phyloP scores from a whole-genome alignment of 1,284 basidiomycete genomes.

The Moniliella sp. region DNA sequence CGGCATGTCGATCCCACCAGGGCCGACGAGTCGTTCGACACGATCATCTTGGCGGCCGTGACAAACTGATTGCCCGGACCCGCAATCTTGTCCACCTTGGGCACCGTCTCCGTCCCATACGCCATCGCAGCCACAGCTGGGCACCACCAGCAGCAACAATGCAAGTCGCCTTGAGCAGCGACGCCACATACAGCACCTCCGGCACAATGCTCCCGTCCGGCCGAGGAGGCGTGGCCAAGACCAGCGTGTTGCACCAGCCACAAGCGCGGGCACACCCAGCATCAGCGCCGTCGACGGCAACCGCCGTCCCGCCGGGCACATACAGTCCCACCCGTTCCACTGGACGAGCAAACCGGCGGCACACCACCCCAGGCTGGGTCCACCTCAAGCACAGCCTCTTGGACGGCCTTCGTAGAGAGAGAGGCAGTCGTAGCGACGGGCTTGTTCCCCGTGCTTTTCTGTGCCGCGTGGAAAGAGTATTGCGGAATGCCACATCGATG shows the following conservation, averaged over 20 bases:
- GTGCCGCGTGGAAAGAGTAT: conserved; percentile 38
- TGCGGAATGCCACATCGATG: conserved; percentile 75
- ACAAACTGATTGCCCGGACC: conserved; percentile 99
- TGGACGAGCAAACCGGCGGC: conserved; percentile 57
- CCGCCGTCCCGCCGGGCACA: conserved; percentile 87
- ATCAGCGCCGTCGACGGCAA: conserved; percentile 95
- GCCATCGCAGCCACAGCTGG: conserved; percentile 86
- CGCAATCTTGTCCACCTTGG: conserved; percentile 96
- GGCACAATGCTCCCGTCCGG: conserved; percentile 27
- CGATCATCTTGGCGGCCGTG: conserved; percentile 94
- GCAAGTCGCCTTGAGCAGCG: conserved; percentile 19
- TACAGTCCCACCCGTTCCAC: conserved; percentile 89
- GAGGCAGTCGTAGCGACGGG: no score
- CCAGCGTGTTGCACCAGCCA: conserved; percentile 76
- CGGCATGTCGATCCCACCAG: conserved; percentile 93
- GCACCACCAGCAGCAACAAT: conserved; percentile 53
- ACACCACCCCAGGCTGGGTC: conserved; percentile 82
- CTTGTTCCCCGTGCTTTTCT: no score
- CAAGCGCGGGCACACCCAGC: conserved; percentile 92
- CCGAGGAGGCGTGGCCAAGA: conserved; percentile 82
- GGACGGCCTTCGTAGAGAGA: no score
- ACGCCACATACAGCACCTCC: conserved; percentile 30
- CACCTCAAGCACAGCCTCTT: conserved; percentile 48
- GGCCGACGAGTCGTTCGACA: conserved; percentile 94
- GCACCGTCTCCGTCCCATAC: conserved; percentile 78